Conservation (phyloP, 2,329 filamentous ascomycete species). For the Arthrobotrys pseudoclavata region DNA sequence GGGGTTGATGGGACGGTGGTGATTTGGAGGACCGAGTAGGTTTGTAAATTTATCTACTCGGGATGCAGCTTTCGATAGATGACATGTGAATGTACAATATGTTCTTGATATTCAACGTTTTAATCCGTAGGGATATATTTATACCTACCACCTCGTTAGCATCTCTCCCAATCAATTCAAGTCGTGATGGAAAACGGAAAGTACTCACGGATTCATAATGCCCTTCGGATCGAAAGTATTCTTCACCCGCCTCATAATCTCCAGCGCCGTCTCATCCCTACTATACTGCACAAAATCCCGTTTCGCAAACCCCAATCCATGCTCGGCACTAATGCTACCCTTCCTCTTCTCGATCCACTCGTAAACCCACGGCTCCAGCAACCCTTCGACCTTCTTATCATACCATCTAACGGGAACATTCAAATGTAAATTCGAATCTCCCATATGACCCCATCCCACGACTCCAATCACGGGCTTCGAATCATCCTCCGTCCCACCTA, state of each 20-base stretch:
- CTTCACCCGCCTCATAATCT: conserved; percentile 96
- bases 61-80: not conserved
- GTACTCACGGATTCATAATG: conserved; percentile 58
- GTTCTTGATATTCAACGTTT: not conserved
- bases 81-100: not conserved
- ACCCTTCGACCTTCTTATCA: conserved; percentile 86
- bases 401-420: conserved; percentile 88
- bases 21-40: conserved; percentile 43
- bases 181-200: not conserved
- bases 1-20: conserved; percentile 62
- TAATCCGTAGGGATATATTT: conserved; percentile 42
- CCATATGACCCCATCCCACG: conserved; percentile 99
- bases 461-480: conserved; percentile 85
- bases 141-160: conserved; percentile 40
- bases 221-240: conserved; percentile 80
- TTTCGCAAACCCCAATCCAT: conserved; percentile 93
- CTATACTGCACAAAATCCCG: conserved; percentile 96
- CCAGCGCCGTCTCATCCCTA: conserved; percentile 86
- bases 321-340: conserved; percentile 96
- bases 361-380: conserved; percentile 94
- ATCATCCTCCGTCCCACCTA: conserved; percentile 69
- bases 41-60: not conserved
- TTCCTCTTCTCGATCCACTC: conserved; percentile 92
- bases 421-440: conserved; percentile 93
- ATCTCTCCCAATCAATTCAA: not conserved